Percentiles rank a stretch among this genome's conserved stretches.
phyloP scores from a whole-genome alignment of 371 early-diverging fungal species.

The Mucor lusitanicus region DNA sequence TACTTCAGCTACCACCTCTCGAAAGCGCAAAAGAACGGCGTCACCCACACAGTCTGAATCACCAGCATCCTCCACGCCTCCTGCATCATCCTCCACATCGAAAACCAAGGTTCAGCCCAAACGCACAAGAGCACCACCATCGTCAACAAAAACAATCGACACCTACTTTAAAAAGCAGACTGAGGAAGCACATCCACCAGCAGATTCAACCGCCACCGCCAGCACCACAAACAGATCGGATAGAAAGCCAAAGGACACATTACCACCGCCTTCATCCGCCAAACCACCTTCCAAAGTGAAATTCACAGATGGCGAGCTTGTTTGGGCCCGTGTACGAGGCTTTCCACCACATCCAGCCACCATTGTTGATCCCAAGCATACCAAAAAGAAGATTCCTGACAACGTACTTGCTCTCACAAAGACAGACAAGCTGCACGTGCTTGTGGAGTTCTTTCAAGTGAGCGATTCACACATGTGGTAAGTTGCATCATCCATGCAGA shows the following conservation, averaged over 20 bases:
- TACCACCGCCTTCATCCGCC: not conserved
- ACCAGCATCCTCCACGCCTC: not conserved
- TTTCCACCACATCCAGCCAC: constrained; percentile 50
- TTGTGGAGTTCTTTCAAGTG: constrained; percentile 21
- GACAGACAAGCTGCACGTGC: not conserved
- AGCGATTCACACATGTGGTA: constrained; percentile 40
- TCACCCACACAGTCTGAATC: not conserved
- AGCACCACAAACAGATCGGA: not conserved
- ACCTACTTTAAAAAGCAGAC: not conserved
- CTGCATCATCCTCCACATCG: not conserved
- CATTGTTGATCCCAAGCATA: constrained; percentile 23
- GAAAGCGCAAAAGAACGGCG: not conserved
- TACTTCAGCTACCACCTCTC: not conserved
- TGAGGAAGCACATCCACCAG: not conserved
- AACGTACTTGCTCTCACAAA: constrained; percentile 19
- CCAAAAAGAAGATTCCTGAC: constrained; percentile 21
- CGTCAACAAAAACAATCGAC: not conserved
- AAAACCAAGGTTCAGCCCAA: not conserved
- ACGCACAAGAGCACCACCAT: not conserved
- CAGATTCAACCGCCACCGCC: not conserved
- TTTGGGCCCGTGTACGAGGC: constrained; percentile 49
- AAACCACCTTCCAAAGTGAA: not conserved
- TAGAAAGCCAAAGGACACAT: not conserved
- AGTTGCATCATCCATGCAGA: not conserved
- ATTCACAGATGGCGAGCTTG: constrained; percentile 23